Conservation (phyloP, 2,329 filamentous ascomycete species). For the Sporothrix luriei region DNA sequence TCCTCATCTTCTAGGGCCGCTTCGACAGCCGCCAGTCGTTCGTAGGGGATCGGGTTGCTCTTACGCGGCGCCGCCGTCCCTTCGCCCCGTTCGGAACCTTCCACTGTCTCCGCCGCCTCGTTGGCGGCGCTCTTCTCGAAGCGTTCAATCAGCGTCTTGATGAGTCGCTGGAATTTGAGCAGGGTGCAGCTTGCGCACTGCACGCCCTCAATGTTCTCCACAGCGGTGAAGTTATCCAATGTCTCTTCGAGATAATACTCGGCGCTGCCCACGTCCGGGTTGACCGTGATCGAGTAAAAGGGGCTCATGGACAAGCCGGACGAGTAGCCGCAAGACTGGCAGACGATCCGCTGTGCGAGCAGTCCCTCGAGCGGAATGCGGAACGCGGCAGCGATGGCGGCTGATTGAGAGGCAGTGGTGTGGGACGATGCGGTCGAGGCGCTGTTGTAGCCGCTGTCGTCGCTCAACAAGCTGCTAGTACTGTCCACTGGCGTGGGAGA, state of each 20-base stretch:
- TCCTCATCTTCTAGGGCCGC: constrained; percentile 76
- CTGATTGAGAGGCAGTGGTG: constrained; percentile 43
- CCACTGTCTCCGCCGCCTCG: constrained; percentile 5
- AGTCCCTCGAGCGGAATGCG: constrained; percentile 85
- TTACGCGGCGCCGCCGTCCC: neutral
- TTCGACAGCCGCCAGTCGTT: constrained; percentile 67
- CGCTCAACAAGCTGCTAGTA: constrained; percentile 53
- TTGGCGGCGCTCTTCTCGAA: constrained; percentile 45
- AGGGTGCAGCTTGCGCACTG: constrained; percentile 92
- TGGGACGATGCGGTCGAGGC: constrained; percentile 38
- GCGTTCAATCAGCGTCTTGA: constrained; percentile 52
- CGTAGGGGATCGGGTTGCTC: constrained; percentile 51
- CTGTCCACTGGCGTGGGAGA: neutral
- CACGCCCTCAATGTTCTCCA: constrained; percentile 86
- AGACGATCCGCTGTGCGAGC: constrained; percentile 84
- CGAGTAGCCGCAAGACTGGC: constrained; percentile 79
- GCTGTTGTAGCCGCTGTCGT: constrained; percentile 62
- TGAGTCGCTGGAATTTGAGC: constrained; percentile 55
- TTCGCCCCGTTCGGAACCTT: neutral
- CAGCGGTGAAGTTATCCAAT: constrained; percentile 78
- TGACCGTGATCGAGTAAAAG: constrained; percentile 91
- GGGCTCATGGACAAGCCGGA: constrained; percentile 88
- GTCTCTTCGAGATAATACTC: constrained; percentile 75
- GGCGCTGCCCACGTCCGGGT: constrained; percentile 64
- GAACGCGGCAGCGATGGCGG: constrained; percentile 45